Evolutionary conservation across 176 grass and related monocot genomes (phyloP).

Genomic region (Sorghum bicolor): DNA sequence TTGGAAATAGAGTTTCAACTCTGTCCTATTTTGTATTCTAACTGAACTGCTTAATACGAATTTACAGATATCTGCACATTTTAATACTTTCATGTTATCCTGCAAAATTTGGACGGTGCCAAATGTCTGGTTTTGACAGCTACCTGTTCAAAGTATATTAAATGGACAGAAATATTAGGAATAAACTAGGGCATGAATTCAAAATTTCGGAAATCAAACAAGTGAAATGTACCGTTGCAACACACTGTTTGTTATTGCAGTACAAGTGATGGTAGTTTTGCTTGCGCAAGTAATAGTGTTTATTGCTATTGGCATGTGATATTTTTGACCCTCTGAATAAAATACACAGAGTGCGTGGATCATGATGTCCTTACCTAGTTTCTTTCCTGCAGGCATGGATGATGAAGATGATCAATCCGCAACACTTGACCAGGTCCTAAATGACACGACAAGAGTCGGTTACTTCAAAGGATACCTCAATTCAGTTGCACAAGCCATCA

Average conservation of each 20-base stretch:
- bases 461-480: slow-evolving; percentile 82
- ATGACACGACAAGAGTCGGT: slow-evolving; percentile 71
- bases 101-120: not conserved
- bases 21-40: not conserved
- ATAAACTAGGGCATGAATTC: not conserved
- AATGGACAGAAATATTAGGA: not conserved
- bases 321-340: not conserved
- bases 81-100: not conserved
- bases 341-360: not conserved
- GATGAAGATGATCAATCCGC: slow-evolving; percentile 74
- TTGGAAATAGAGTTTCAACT: not conserved
- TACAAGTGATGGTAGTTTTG: not conserved
- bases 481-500: slow-evolving; percentile 70
- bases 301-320: not conserved
- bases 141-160: not conserved
- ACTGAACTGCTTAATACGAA: not conserved
- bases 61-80: slow-evolving; percentile 6
- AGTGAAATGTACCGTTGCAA: not conserved
- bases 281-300: not conserved
- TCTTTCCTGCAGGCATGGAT: slow-evolving; percentile 77
- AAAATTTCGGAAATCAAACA: not conserved
- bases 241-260: not conserved
- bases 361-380: slow-evolving; percentile 11
- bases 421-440: slow-evolving; percentile 53
- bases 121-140: slow-evolving; percentile 11